Base-by-base conservation (phyloP, 2,329 filamentous ascomycete genomes). In the Exserohilum turcica region DNA sequence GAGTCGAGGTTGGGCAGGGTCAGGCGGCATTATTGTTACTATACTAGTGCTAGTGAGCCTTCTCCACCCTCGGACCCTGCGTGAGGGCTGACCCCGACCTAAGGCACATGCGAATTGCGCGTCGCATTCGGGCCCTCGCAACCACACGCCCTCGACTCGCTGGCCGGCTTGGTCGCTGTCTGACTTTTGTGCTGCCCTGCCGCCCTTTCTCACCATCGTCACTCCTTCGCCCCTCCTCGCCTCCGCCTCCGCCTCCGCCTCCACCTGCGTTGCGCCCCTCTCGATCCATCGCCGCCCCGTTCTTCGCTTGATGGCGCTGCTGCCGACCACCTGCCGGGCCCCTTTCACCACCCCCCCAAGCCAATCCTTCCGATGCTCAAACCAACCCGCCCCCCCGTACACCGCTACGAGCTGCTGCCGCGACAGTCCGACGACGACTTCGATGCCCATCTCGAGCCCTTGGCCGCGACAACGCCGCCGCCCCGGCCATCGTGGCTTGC, bases 321-420 rank as follows among this genome's bases (percentile, higher is more conserved):
- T 15, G 40, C 44, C 40, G 39, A 44, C 28, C 42, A 39, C 31
- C 24, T 43, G 32, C 43, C 48, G 48, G 45, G 50, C 50, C 50
- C 54, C 50, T 44, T 53, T 40, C 45, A 46, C 31, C 45, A 46
- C 31, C 28, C 52, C n/a, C 28, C 36, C 35, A 45, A 44, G 39
- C 12, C 12, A 32, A 33, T 24, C 27, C 36, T 48, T 33, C 55
- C 53, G 42, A 67, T 67, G 64, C 59, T 56, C n/a, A 55, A 49
- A 21, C 39, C 55, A 33, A 51, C 43, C 24, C 66, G 60, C 43
- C 63, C 56, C 19, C 42, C 61, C 36, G 40, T 60, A 33, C 67
- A 70, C 60, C 53, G 67, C 43, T 74, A 74, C 60, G 69, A 72
- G 63, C 71, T 64, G 15, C 58, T 74, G 12, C 70, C 70, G 29